Conservation (phyloP, 2,329 filamentous ascomycete species). For the Fusarium kyushuense region DNA sequence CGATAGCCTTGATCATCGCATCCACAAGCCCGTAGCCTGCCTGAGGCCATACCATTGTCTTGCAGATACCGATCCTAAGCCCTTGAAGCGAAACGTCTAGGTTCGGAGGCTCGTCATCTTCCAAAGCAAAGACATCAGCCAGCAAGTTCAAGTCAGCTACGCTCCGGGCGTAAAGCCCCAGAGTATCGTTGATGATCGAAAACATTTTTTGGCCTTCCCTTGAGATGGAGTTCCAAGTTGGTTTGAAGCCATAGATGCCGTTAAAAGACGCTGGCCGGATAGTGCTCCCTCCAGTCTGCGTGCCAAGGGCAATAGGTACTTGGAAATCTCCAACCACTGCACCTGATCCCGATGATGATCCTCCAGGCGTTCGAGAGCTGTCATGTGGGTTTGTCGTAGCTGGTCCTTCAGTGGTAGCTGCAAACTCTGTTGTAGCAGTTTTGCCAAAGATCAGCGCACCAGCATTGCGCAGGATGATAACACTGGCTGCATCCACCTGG, state of each 20-base stretch:
- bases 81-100: slow-evolving; percentile 53
- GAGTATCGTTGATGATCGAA: slow-evolving; percentile 63
- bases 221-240: slow-evolving; percentile 32
- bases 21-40: slow-evolving; percentile 55
- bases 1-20: slow-evolving; percentile 54
- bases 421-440: slow-evolving; percentile 64
- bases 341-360: slow-evolving; percentile 73
- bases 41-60: slow-evolving; percentile 62
- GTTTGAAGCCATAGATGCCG: slow-evolving; percentile 56
- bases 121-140: slow-evolving; percentile 62
- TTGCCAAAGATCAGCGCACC: slow-evolving; percentile 65
- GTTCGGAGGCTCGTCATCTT: slow-evolving; percentile 59
- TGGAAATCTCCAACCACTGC: slow-evolving; percentile 73
- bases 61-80: slow-evolving; percentile 63
- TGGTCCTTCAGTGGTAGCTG: slow-evolving; percentile 62
- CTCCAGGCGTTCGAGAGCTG: slow-evolving; percentile 69
- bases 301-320: slow-evolving; percentile 67
- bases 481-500: slow-evolving; percentile 62
- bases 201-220: slow-evolving; percentile 22
- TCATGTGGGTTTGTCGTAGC: slow-evolving; percentile 72
- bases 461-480: slow-evolving; percentile 65
- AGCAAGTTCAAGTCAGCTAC: slow-evolving; percentile 68
- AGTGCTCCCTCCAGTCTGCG: slow-evolving; percentile 71
- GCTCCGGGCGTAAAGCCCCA: slow-evolving; percentile 66
- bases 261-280: slow-evolving; percentile 72